Base-by-base conservation (phyloP, 2,329 filamentous ascomycete genomes). In the Penicillium sp. region DNA sequence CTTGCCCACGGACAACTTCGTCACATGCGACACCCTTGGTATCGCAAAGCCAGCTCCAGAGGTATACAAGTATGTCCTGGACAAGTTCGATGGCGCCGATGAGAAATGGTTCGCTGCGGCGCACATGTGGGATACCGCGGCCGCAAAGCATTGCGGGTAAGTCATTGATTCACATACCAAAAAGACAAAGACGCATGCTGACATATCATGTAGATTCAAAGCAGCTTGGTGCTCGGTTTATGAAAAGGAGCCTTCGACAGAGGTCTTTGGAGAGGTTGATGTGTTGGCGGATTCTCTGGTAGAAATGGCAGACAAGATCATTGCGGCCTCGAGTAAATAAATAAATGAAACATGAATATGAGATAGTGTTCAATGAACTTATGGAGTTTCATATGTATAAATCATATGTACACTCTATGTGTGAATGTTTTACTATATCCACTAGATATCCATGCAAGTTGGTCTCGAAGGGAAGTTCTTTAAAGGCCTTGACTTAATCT, bases 101-200 rank as follows among this genome's bases (percentile, higher is more conserved):
- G 60, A 67, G 59, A 74, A 74, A 49, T 84, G 81, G 81, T 84
- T 83, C 64, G 82, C 80, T 1, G 82, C 82, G 1, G 82, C 81
- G 23, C 82, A 84, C 67, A 79, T 81, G 74, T 84, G 82, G 82
- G 82, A 85, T 69, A 81, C 81, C 1, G 74, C 75, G 20, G 79
- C 80, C 3, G 81, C 82, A 16, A 74, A 72, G 50, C 73, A 71
- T 55, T 74, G 73, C n/a, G 80, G 80, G 61, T 28, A 42, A 42
- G 47, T 35, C 6, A 21, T 21, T 23, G 40, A 20, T 21, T 21
- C 8, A 21, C 11, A 23, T 23, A 43, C 5, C 7, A 5, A 12
- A 18, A 3, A n/a, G 21, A 16, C 18, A 26, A 40, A 20, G 12
- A 18, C 16, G 12, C 11, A 51, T 3, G 30, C 30, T 49, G 30